A percentile compares a stretch with the other conserved stretches of the same genome.
These are phyloP conservation scores for Quercus mongolica DNA, from an alignment of 306 rosid species.

Conservation along the genomic window DNA sequence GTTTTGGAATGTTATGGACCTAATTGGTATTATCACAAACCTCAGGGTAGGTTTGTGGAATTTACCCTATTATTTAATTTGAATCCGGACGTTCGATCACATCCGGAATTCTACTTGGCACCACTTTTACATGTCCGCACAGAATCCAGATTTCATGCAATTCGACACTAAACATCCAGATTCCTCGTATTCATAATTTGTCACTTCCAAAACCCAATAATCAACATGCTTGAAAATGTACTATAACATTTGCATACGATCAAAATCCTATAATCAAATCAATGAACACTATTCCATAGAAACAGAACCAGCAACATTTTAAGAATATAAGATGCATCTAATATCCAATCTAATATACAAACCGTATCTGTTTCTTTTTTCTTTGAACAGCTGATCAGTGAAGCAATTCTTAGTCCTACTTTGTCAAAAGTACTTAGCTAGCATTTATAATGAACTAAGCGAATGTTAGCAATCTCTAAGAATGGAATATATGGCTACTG, in stretches of 20 bases:
- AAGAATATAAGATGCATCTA: not conserved
- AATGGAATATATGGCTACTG: slow-evolving; percentile 20
- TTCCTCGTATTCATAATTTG: no score
- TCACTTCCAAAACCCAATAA: no score
- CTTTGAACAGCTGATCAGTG: not conserved
- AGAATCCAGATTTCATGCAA: no score
- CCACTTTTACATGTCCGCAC: no score
- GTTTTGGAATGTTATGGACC: no score
- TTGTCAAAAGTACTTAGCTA: not conserved
- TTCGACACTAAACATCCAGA: no score
- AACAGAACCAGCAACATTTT: not conserved
- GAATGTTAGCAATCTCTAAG: slow-evolving; percentile 6
- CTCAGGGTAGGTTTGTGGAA: no score
- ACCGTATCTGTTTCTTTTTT: not conserved
- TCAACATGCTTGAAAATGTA: no score
- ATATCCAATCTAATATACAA: not conserved
- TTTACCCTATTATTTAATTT: no score
- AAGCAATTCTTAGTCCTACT: not conserved
- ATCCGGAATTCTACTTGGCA: no score
- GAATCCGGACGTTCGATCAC: no score
- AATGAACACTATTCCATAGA: not conserved
- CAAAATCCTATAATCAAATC: not conserved
- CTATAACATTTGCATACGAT: not conserved
- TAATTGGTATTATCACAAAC: no score
- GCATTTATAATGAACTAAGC: not conserved